Base-by-base conservation (phyloP, 2,329 filamentous ascomycete species). In the Trichoderma endophyticum region DNA sequence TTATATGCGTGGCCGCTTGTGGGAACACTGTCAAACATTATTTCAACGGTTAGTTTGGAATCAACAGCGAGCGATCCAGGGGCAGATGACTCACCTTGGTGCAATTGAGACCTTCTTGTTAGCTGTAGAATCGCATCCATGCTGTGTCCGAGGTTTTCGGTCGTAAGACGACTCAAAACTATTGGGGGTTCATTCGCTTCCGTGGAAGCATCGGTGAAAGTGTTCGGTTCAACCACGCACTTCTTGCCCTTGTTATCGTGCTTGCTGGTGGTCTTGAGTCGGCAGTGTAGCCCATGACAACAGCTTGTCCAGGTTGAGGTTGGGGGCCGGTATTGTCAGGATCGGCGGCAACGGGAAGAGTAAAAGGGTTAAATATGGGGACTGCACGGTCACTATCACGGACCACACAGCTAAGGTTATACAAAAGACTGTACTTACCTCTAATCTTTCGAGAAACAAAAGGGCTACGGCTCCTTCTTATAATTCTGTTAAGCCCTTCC, bases 231-330 rank as follows among this genome's bases (percentile, higher is more conserved):
- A 39, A 39, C 18, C 39, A 56, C 91, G 78, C 85, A 97, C 94
- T 94, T 80, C 30, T 81, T 83, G 78, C 95, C 95, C 87, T 92
- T 89, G 78, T 88, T 85, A 72, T 89, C 86, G 24, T 87, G 82
- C 80, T 89, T 83, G 75, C 79, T 83, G 26, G 84, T 79, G 79
- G 97, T 91, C 83, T 92, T 92, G 75, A 98, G 87, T 84, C 86
- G 97, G 78, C 96, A 56, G 92, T 96, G 88, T 98, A 98, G 84
- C 96, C 90, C 80, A 98, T 97, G 79, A 88, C 89, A 79, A 98
- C 93, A 28, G 84, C 89, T 36, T 36, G 90, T 75, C 93, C 92
- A n/a, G 79, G 78, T 36, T 36, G 34, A 36, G 34, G 93, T 75
- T 82, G 85, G 78, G 89, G 81, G 71, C 86, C 86, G 78, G 87